Evolutionary conservation across 176 grass and related monocot species (phyloP).

Genomic region (Phyllostachys edulis): DNA sequence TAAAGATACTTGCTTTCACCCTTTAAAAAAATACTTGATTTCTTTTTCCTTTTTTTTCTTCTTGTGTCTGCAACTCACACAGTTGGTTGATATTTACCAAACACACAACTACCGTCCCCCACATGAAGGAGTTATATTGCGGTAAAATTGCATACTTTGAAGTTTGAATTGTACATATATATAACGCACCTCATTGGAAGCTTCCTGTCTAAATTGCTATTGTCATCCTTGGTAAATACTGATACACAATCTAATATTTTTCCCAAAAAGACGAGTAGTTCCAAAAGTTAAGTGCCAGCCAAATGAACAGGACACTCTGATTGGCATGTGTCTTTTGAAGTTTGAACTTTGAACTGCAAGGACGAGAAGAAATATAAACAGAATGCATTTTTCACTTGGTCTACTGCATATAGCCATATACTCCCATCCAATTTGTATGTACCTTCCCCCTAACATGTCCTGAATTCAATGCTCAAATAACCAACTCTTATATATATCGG

Average conservation of each 20-base stretch:
- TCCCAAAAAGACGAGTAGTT: not conserved
- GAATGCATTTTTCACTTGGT: not conserved
- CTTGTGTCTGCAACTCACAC: not conserved
- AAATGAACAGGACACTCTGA: not conserved
- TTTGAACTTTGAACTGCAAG: not conserved
- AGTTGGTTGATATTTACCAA: constrained; percentile 33
- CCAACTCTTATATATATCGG: not conserved
- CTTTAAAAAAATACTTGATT: not conserved
- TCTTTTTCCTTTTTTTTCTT: not conserved
- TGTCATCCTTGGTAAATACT: constrained; percentile 11
- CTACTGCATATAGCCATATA: not conserved
- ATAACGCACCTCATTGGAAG: constrained; percentile 11
- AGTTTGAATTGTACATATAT: constrained; percentile 15
- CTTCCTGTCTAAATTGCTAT: constrained; percentile 19
- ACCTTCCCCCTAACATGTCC: not conserved
- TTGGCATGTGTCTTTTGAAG: not conserved
- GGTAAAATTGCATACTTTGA: constrained; percentile 16
- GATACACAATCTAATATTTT: not conserved
- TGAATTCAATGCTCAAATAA: not conserved
- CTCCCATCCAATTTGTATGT: not conserved
- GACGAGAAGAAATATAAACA: not conserved
- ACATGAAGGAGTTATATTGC: not conserved
- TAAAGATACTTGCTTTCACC: not conserved
- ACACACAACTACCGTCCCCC: constrained; percentile 16
- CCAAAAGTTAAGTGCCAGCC: not conserved